phyloP scores from a whole-genome alignment of 1,284 basidiomycete species.

The Ceratobasidium sp. region DNA sequence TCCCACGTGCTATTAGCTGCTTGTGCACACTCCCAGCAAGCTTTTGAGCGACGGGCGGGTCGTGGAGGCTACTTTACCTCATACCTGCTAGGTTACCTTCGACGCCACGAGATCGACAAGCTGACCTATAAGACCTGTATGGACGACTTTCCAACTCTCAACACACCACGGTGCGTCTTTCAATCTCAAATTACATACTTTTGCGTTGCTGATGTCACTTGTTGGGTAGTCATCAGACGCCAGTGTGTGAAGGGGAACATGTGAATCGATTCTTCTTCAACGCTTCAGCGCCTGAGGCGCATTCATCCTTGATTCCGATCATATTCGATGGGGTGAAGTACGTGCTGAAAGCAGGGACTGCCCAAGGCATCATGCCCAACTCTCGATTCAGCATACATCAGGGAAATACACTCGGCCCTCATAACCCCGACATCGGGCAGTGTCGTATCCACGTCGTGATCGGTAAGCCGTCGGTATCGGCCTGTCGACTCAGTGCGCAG shows the following conservation, averaged over 20 bases:
- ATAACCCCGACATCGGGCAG: too few relatives aligned
- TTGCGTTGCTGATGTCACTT: too few relatives aligned
- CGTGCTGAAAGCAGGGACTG: neutral
- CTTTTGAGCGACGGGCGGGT: slow-evolving; percentile 15
- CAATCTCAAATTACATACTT: neutral
- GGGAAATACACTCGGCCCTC: too few relatives aligned
- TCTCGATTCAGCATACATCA: neutral
- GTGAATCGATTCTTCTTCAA: slow-evolving; percentile 15
- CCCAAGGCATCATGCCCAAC: neutral
- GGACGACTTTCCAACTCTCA: neutral
- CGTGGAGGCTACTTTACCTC: too few relatives aligned
- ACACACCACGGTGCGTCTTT: neutral
- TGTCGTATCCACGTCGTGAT: too few relatives aligned
- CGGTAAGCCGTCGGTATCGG: too few relatives aligned
- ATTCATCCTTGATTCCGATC: slow-evolving; percentile 1
- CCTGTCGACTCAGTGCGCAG: too few relatives aligned
- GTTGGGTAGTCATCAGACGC: slow-evolving; percentile 3
- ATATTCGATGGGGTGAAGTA: neutral
- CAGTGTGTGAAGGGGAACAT: slow-evolving; percentile 9
- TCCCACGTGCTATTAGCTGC: slow-evolving; percentile 14
- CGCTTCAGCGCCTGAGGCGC: neutral
- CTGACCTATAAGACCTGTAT: slow-evolving; percentile 13
- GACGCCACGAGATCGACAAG: slow-evolving; percentile 7
- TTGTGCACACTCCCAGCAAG: neutral
- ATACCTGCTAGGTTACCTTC: neutral